A percentile compares a stretch with the other conserved stretches of the same genome.
phyloP scores from a whole-genome alignment of 2,329 filamentous ascomycete species.

The Talaromyces verruculosus region DNA sequence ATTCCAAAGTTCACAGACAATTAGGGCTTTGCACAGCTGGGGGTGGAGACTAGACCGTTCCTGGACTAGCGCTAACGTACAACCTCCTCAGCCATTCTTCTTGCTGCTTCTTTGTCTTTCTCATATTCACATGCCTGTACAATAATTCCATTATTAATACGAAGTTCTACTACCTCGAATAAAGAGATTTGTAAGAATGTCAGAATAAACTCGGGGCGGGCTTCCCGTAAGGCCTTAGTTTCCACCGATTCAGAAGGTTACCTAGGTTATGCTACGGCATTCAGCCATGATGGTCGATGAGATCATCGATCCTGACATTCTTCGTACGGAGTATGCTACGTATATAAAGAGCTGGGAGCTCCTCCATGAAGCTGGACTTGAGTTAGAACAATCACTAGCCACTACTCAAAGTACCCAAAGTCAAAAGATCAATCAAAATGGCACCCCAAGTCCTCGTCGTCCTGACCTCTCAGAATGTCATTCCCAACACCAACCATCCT shows the following conservation, averaged over 20 bases:
- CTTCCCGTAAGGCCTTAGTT: constrained; percentile 14
- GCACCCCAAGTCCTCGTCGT: constrained; percentile 66
- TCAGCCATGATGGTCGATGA: constrained; percentile 3
- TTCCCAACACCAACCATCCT: constrained; percentile 47
- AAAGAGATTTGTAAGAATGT: background rate
- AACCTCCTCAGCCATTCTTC: background rate
- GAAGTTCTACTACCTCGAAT: background rate
- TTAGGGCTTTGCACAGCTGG: background rate
- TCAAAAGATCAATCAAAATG: constrained; percentile 17
- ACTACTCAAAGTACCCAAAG: background rate
- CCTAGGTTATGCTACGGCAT: background rate
- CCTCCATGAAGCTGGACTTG: background rate
- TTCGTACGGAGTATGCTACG: background rate
- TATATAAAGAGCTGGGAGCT: background rate
- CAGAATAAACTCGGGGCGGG: background rate
- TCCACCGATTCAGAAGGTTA: background rate
- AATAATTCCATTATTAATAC: background rate
- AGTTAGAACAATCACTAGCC: background rate
- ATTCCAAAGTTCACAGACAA: background rate
- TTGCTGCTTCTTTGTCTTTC: no score
- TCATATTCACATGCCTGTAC: background rate
- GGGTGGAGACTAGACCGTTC: constrained; percentile 9
- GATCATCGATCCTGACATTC: background rate
- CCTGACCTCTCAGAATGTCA: constrained; percentile 61
- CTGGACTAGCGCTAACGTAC: background rate